Base-by-base conservation (phyloP, 2,329 filamentous ascomycete genomes). In the Fusarium camptoceras region DNA sequence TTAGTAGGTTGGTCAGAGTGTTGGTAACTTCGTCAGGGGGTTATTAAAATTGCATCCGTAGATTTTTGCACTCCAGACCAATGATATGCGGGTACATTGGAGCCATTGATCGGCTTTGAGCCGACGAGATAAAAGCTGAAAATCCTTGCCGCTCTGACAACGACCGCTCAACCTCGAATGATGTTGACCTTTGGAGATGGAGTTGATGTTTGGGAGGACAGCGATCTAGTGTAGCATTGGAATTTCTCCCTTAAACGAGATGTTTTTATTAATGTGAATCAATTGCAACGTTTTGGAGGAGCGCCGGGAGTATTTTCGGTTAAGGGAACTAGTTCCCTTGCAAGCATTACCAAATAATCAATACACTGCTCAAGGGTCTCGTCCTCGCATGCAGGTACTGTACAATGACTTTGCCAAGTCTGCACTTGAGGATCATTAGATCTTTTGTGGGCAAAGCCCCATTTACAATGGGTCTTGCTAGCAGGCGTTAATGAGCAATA, bases 1-100 rank as follows among this genome's bases (percentile, higher is more conserved):
- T 37, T 37, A n/a, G 18, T 37, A 37, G 34, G 34, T 37, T 66
- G 46, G 49, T 48, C 44, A 51, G 43, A 39, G 48, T 39, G 34
- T 28, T 41, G 49, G 49, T n/a, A 24, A 53, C 34, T 53, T 53
- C 34, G 22, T 24, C 62, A 64, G 63, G 62, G 59, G 44, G 18
- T 30, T 51, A 24, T 46, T 67, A 48, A 71, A 57, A 71, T 71
- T 71, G 55, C 64, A 55, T 37, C 44, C 49, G 44, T 34, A 37
- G 42, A 57, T 58, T 51, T 50, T n/a, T 31, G 42, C 37, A 43
- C 25, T 54, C 27, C 24, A 63, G 31, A 51, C 64, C 59, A 71
- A 71, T 65, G 30, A 48, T 49, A 50, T 22, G 28, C 15, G 46
- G 59, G 46, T 46, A 43, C 20, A n/a, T 41, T 27, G 20, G 46